These are phyloP conservation scores for Aegilops sharonensis DNA, from an alignment of 176 grass and related monocot genomes.

Conservation along the genomic window DNA sequence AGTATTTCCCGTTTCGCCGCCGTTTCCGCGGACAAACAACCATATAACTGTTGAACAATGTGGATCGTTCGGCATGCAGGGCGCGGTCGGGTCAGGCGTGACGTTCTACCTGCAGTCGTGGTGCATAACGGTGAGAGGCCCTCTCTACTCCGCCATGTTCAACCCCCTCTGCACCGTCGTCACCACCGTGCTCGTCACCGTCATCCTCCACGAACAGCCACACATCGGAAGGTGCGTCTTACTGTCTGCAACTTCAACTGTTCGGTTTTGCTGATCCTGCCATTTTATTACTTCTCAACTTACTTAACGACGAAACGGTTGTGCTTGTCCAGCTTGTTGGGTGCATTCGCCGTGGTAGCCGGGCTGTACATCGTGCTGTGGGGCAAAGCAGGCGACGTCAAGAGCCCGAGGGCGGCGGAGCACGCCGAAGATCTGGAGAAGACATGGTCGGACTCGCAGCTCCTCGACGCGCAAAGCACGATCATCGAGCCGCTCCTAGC, in stretches of 20 bases:
- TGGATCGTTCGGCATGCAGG: slow-evolving; percentile 25
- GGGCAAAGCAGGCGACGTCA: slow-evolving; percentile 34
- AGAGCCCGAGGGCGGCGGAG: not conserved
- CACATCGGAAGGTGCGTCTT: slow-evolving; percentile 54
- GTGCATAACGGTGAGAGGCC: slow-evolving; percentile 56
- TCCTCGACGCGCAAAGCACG: not conserved
- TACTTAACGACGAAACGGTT: not conserved
- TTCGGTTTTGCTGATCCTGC: not conserved
- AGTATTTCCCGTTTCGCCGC: no score
- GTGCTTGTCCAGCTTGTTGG: slow-evolving; percentile 29
- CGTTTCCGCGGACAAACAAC: not conserved
- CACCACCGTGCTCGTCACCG: slow-evolving; percentile 46
- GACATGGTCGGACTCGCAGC: not conserved
- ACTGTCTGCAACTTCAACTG: not conserved
- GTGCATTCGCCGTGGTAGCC: slow-evolving; percentile 22
- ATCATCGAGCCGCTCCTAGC: not conserved
- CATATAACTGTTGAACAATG: not conserved
- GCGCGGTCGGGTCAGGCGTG: slow-evolving; percentile 57
- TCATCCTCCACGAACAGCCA: slow-evolving; percentile 51
- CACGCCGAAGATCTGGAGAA: not conserved
- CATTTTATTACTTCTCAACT: not conserved
- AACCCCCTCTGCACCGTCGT: slow-evolving; percentile 57
- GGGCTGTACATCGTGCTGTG: slow-evolving; percentile 44
- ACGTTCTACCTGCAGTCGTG: slow-evolving; percentile 73
- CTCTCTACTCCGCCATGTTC: slow-evolving; percentile 81